phyloP scores from a whole-genome alignment of 2,329 filamentous ascomycete species.

The Talaromyces sp. region DNA sequence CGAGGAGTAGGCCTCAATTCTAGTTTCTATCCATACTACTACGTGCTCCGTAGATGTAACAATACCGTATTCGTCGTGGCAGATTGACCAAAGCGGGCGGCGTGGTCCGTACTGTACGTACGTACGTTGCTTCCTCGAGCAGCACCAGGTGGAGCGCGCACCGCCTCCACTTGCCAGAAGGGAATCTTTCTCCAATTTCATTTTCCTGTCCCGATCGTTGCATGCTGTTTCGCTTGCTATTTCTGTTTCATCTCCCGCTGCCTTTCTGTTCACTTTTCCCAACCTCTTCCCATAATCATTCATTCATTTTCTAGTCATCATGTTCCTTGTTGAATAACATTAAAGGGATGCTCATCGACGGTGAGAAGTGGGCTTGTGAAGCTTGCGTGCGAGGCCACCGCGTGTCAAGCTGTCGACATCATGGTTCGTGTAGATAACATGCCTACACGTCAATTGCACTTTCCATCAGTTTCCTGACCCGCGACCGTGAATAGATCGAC shows the following conservation, averaged over 20 bases:
- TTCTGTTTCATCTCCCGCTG: constrained; percentile 1
- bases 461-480: no score
- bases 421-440: constrained; percentile 59
- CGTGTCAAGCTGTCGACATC: constrained; percentile 96
- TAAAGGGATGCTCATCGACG: constrained; percentile 73
- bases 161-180: constrained; percentile 1
- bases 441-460: no score
- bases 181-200: background rate
- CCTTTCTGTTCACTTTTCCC: constrained; percentile 60
- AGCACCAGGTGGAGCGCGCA: background rate
- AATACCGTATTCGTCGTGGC: background rate
- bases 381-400: constrained; percentile 97
- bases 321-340: constrained; percentile 22
- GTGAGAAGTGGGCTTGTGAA: constrained; percentile 97
- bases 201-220: background rate
- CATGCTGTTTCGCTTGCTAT: background rate
- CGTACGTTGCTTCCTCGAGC: background rate
- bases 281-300: background rate
- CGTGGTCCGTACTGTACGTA: background rate
- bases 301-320: background rate
- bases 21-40: no score
- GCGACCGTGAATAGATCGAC: constrained; percentile 79
- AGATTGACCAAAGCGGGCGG: background rate
- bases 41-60: background rate
- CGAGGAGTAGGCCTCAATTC: no score